Evolutionary conservation across 192 early-diverging fungal genomes (phyloP), one percentile per base, ranked within the genome.

Genomic region (Gamsiella multidivaricata): DNA sequence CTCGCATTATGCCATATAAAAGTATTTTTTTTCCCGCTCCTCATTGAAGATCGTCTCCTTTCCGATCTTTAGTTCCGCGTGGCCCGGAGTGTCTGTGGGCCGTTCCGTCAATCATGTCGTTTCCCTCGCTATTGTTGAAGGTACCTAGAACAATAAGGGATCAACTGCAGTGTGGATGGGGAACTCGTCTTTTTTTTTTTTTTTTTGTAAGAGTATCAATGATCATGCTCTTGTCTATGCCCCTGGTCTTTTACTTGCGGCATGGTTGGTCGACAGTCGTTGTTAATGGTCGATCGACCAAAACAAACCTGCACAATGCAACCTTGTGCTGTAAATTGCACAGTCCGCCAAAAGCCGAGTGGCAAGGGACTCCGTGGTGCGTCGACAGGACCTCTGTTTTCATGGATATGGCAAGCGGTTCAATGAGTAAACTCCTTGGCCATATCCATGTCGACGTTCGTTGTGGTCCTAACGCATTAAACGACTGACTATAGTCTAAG

Each of bases 261-360:
- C n/a, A n/a, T n/a, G n/a, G n/a, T n/a, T n/a, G n/a, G n/a, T n/a
- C n/a, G n/a, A 47, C 23, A 22, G 46, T 47, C 46, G 46, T 47
- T 43, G 43, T 25, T 25, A 32, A 29, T 26, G 26, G 34, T 39
- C 5, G 5, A 15, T 20, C 18, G 25, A 60, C 5, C 26, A 17
- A 1, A 64, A 64, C 61, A 51, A 64, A 41, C 32, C 61, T 53
- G 50, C 61, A 64, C 39, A 52, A 64, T 64, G 61, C 61, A 64
- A 41, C 39, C 15, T 57, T 67, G n/a, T 56, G 25, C n/a, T 54
- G 36, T n/a, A n/a, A n/a, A 39, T 5, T 39, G 37, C n/a, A 28
- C 33, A 50, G 61, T 65, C 12, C 26, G 50, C 22, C 37, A 37
- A 37, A 28, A 32, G 33, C 25, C n/a, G n/a, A n/a, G n/a, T n/a